A percentile compares a stretch with the other conserved stretches of the same genome.
Conservation (phyloP, 208 protist genomes). For the Jaenimonas drosophilae region DNA sequence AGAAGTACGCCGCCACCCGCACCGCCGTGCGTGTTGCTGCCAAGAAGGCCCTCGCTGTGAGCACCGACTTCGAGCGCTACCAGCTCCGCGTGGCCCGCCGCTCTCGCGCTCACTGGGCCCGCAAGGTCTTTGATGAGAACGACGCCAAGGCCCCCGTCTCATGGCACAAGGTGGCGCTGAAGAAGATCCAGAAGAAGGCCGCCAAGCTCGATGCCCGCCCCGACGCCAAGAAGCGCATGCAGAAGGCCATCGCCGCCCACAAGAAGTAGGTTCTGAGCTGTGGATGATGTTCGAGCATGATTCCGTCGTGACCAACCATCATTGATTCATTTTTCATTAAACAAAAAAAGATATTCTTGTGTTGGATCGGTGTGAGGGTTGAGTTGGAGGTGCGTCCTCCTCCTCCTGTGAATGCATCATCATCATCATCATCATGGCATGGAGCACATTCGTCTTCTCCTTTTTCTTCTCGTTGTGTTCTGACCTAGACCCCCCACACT, state of each 20-base stretch:
- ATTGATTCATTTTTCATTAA: neutral
- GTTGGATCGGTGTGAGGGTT: no score
- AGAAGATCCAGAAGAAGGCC: constrained; percentile 80
- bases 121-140: constrained; percentile 87
- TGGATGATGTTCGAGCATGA: constrained; percentile 18
- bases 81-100: constrained; percentile 86
- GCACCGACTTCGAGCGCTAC: constrained; percentile 89
- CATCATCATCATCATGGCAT: no score
- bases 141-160: constrained; percentile 84
- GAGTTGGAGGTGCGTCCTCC: no score
- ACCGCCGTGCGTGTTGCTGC: constrained; percentile 61
- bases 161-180: constrained; percentile 82
- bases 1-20: constrained; percentile 83
- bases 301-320: no score
- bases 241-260: constrained; percentile 74
- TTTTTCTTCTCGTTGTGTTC: constrained; percentile 8
- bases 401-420: no score
- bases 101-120: constrained; percentile 84
- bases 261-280: constrained; percentile 16
- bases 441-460: neutral
- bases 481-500: neutral
- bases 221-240: constrained; percentile 78
- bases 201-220: constrained; percentile 68
- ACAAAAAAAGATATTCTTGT: neutral
- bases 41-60: constrained; percentile 73